A percentile compares a stretch with the other conserved stretches of the same genome.
Conservation (phyloP, 805 yeast genomes). For the Myxozyma udenii region DNA sequence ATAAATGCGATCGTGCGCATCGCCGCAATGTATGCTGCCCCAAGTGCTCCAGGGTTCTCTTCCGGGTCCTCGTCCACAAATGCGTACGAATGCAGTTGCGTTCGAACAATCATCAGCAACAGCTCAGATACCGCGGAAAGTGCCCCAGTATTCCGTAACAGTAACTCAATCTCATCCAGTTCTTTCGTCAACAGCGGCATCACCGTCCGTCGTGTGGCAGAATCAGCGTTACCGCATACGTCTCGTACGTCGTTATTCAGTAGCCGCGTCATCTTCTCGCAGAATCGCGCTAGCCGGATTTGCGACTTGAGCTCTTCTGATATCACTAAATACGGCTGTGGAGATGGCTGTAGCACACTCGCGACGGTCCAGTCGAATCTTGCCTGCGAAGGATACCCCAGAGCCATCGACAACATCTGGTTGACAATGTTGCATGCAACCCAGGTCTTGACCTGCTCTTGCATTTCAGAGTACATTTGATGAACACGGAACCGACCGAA, state of each 20-base stretch:
- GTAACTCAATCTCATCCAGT: conserved; percentile 70
- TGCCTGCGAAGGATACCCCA: conserved; percentile 92
- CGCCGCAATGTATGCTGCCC: conserved; percentile 77
- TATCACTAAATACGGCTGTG: neutral
- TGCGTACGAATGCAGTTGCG: conserved; percentile 79
- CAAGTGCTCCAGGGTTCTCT: conserved; percentile 67
- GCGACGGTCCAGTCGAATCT: conserved; percentile 72
- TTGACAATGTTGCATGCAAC: conserved; percentile 86
- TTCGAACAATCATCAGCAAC: conserved; percentile 65
- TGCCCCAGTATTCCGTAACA: conserved; percentile 37
- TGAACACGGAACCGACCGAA: conserved; percentile 48
- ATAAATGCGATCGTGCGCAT: conserved; percentile 36
- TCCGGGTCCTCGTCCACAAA: conserved; percentile 59
- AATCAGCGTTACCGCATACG: conserved; percentile 60
- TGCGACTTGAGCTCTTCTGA: conserved; percentile 57
- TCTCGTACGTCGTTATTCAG: conserved; percentile 68
- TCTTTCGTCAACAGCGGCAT: conserved; percentile 67
- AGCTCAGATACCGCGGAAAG: conserved; percentile 70
- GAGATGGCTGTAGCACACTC: conserved; percentile 52
- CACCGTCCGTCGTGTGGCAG: conserved; percentile 71
- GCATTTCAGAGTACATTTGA: conserved; percentile 40
- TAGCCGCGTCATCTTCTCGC: conserved; percentile 77
- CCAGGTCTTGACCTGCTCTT: conserved; percentile 89
- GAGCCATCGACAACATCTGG: conserved; percentile 84
- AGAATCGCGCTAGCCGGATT: conserved; percentile 80